Evolutionary conservation across 2,329 filamentous ascomycete genomes (phyloP).

Genomic region (Fusarium secorum): DNA sequence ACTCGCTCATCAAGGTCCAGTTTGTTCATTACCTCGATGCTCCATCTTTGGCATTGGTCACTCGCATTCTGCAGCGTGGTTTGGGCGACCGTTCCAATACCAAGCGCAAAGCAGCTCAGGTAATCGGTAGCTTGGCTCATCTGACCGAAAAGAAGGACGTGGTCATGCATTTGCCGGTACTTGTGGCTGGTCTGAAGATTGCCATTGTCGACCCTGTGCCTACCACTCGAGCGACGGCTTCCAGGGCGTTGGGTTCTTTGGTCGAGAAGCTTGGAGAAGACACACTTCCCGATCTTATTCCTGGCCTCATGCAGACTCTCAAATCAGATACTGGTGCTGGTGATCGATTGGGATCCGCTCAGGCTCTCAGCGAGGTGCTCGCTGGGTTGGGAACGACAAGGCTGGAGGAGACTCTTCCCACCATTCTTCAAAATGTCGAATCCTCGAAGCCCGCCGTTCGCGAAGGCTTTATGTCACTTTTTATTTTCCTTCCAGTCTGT

Average conservation of each 20-base stretch:
- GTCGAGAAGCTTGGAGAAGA: slow-evolving; percentile 98
- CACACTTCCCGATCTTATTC: slow-evolving; percentile 94
- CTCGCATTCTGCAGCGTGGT: slow-evolving; percentile 93
- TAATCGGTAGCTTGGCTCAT: slow-evolving; percentile 97
- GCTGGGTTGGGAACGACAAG: slow-evolving; percentile 92
- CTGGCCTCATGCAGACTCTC: slow-evolving; percentile 95
- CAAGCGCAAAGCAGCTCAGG: slow-evolving; percentile 95
- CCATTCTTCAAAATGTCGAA: slow-evolving; percentile 93
- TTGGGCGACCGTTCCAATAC: slow-evolving; percentile 90
- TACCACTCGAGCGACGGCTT: slow-evolving; percentile 93
- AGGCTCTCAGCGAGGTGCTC: slow-evolving; percentile 94
- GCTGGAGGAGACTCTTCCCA: slow-evolving; percentile 93
- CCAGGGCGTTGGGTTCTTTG: slow-evolving; percentile 93
- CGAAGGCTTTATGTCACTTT: slow-evolving; percentile 99
- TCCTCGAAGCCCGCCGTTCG: slow-evolving; percentile 89
- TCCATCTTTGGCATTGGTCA: slow-evolving; percentile 91
- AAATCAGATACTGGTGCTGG: slow-evolving; percentile 97
- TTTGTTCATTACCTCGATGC: slow-evolving; percentile 99
- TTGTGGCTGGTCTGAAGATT: slow-evolving; percentile 87
- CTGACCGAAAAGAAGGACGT: slow-evolving; percentile 96
- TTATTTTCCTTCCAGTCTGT: slow-evolving; percentile 98
- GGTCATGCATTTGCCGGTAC: slow-evolving; percentile 85
- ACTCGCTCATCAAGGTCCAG: slow-evolving; percentile 95
- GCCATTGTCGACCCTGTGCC: slow-evolving; percentile 96
- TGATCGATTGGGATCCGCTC: slow-evolving; percentile 93